phyloP scores from a whole-genome alignment of 441 rosid genomes.

The Populus tomentosa region DNA sequence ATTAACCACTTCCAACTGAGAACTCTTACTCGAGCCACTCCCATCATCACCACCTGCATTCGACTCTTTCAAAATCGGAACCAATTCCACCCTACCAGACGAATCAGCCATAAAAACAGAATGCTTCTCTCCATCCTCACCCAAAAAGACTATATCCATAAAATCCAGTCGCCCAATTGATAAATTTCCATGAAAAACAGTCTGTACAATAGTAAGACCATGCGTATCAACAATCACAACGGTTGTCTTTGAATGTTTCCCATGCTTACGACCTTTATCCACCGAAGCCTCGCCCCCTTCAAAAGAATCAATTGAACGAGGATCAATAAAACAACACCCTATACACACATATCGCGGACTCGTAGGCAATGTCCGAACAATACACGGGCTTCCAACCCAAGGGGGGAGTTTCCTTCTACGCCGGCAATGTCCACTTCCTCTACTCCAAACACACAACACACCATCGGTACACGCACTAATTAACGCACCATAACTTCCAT shows the following conservation, averaged over 20 bases:
- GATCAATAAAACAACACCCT: constrained; percentile 59
- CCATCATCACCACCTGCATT: constrained; percentile 35
- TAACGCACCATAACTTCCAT: constrained; percentile 43
- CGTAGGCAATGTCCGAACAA: constrained; percentile 54
- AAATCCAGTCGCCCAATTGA: constrained; percentile 62
- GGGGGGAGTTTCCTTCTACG: constrained; percentile 74
- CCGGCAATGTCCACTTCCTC: constrained; percentile 88
- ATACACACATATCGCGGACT: constrained; percentile 72
- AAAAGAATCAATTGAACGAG: constrained; percentile 17
- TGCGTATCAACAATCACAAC: constrained; percentile 77
- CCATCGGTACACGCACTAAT: constrained; percentile 77
- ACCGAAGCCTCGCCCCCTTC: constrained; percentile 36
- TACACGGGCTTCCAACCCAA: constrained; percentile 82
- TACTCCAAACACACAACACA: constrained; percentile 87
- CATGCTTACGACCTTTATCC: constrained; percentile 39
- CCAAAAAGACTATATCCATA: constrained; percentile 59
- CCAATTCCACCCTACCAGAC: constrained; percentile 54
- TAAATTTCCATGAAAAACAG: constrained; percentile 69
- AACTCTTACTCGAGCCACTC: constrained; percentile 33
- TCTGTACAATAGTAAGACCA: constrained; percentile 69
- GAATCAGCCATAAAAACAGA: constrained; percentile 65
- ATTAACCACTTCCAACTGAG: constrained; percentile 23
- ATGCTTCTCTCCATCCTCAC: constrained; percentile 43
- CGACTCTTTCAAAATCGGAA: constrained; percentile 48
- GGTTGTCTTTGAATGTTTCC: constrained; percentile 53